A percentile compares a stretch with the other conserved stretches of the same genome.
These are phyloP conservation scores for Ilyonectria destructans DNA, from an alignment of 2,329 filamentous ascomycete genomes.

Conservation along the genomic window DNA sequence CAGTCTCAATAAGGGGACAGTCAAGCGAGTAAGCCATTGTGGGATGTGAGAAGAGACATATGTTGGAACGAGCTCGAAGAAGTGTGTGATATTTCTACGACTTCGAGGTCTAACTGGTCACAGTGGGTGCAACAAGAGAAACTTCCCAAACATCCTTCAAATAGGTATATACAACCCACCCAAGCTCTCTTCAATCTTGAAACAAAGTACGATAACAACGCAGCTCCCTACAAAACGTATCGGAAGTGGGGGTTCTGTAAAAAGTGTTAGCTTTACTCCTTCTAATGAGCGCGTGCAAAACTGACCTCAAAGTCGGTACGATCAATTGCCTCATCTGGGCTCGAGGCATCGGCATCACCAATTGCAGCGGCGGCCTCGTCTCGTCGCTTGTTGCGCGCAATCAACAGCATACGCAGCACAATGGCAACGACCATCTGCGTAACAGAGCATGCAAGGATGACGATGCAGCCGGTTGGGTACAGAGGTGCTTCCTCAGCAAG, in stretches of 20 bases:
- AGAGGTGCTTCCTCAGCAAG: slow-evolving; percentile 61
- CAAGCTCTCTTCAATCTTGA: too few species aligned
- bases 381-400: slow-evolving; percentile 33
- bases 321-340: slow-evolving; percentile 25
- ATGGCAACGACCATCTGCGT: slow-evolving; percentile 43
- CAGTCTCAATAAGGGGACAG: too few species aligned
- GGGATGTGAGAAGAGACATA: too few species aligned
- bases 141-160: too few species aligned
- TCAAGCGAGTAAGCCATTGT: too few species aligned
- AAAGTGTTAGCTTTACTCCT: not conserved
- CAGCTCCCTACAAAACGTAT: slow-evolving; percentile 15
- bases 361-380: slow-evolving; percentile 25
- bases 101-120: too few species aligned
- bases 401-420: slow-evolving; percentile 29
- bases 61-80: too few species aligned
- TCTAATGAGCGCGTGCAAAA: not conserved
- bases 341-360: not conserved
- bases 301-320: slow-evolving; percentile 45
- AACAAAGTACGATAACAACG: not conserved
- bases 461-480: slow-evolving; percentile 68
- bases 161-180: too few species aligned
- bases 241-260: slow-evolving; percentile 24
- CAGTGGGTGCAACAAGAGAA: too few species aligned
- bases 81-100: too few species aligned
- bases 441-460: slow-evolving; percentile 36